phyloP scores from a whole-genome alignment of 208 protist genomes.

The Leishmania major region DNA sequence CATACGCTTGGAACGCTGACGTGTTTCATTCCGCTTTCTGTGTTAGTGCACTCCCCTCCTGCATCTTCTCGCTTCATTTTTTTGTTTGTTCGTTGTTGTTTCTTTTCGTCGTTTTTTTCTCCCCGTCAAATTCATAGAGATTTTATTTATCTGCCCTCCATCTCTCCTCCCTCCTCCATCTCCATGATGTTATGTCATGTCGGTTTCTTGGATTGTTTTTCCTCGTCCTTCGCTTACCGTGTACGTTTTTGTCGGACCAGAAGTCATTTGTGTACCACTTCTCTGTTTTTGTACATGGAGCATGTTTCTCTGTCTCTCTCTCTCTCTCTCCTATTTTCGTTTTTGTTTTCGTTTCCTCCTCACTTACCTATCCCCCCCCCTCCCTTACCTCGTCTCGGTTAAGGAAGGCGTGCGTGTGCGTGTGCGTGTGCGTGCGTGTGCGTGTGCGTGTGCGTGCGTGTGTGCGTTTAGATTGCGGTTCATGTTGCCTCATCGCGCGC shows the following conservation, averaged over 20 bases:
- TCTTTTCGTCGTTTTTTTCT: neutral
- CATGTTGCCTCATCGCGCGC: neutral
- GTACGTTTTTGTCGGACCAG: neutral
- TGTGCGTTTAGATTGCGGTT: neutral
- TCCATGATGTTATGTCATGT: neutral
- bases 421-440: neutral
- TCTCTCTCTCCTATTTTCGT: neutral
- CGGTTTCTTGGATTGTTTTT: neutral
- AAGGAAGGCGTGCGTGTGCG: neutral
- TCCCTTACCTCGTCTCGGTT: neutral
- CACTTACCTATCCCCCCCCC: neutral
- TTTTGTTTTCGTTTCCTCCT: no score
- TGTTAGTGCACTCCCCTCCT: neutral
- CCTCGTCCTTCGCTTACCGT: neutral
- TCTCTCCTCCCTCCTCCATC: neutral
- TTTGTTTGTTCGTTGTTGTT: neutral
- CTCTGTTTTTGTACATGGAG: neutral
- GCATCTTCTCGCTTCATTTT: conserved; percentile 3
- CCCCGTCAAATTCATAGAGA: neutral
- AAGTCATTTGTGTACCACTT: conserved; percentile 2
- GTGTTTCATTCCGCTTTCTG: conserved; percentile 9
- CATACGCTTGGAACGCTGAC: neutral
- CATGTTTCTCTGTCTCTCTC: neutral
- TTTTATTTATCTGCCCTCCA: neutral
- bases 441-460: neutral